These are phyloP conservation scores for Vigna mungo DNA, from an alignment of 306 rosid genomes.

Conservation along the genomic window DNA sequence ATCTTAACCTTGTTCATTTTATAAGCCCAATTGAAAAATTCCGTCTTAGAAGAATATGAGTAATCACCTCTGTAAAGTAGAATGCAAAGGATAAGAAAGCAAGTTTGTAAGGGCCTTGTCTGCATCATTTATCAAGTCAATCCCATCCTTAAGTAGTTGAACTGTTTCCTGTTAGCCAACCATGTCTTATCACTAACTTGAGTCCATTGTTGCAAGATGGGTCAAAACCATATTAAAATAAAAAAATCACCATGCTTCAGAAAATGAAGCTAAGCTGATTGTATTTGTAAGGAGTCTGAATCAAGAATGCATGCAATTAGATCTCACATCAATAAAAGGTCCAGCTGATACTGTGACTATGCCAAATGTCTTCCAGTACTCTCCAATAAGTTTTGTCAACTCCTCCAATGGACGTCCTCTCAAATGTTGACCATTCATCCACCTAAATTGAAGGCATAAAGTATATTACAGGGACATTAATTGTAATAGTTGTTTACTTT, in stretches of 20 bases:
- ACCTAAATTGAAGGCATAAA: constrained; percentile 54
- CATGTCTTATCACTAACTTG: constrained; percentile 27
- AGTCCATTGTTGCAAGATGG: constrained; percentile 12
- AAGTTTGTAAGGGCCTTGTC: constrained; percentile 77
- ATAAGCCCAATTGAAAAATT: constrained; percentile 4
- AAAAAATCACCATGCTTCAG: constrained; percentile 15
- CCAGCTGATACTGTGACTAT: constrained; percentile 68
- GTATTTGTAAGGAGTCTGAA: constrained; percentile 12
- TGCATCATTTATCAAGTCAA: constrained; percentile 82
- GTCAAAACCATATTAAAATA: constrained; percentile 9
- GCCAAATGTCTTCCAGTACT: constrained; percentile 76
- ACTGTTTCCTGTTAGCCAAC: constrained; percentile 69
- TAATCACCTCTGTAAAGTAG: constrained; percentile 71
- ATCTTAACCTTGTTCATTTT: background rate
- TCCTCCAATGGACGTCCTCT: constrained; percentile 75
- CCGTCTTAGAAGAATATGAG: constrained; percentile 17
- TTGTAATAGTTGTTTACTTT: background rate
- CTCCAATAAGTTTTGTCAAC: constrained; percentile 73
- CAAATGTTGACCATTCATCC: constrained; percentile 99
- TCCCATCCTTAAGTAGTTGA: constrained; percentile 87
- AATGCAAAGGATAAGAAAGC: constrained; percentile 81
- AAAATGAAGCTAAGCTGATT: constrained; percentile 25
- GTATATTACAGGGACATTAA: constrained; percentile 13
- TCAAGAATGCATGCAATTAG: constrained; percentile 37
- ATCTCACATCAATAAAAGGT: constrained; percentile 77